Conservation (phyloP, 164 flowering plant species). For the Vitis cinerea region DNA sequence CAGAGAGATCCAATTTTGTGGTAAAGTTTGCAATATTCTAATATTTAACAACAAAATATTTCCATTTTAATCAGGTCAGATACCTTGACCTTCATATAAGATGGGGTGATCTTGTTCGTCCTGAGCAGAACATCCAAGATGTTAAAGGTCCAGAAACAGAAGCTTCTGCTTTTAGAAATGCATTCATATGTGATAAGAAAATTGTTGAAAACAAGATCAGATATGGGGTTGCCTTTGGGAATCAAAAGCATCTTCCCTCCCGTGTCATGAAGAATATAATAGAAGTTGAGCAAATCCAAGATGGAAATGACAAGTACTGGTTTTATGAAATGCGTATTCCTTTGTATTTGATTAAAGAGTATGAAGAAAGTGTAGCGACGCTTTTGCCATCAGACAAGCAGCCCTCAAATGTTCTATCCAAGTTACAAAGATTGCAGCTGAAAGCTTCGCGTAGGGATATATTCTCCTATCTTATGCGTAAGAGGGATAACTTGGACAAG, state of each 20-base stretch:
- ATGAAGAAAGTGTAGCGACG: constrained; percentile 45
- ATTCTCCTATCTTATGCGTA: constrained; percentile 57
- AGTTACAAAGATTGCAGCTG: constrained; percentile 48
- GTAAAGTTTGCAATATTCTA: not conserved
- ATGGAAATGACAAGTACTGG: constrained; percentile 75
- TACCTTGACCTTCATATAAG: constrained; percentile 74
- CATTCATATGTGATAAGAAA: constrained; percentile 62
- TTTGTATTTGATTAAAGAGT: constrained; percentile 81
- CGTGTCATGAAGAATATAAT: constrained; percentile 77
- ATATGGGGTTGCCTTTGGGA: constrained; percentile 72
- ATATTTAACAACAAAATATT: constrained; percentile 9
- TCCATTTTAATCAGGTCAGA: constrained; percentile 68
- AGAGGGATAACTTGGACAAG: constrained; percentile 47
- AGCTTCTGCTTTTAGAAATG: constrained; percentile 84
- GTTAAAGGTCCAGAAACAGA: constrained; percentile 77
- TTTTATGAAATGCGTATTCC: constrained; percentile 76
- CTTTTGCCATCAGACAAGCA: constrained; percentile 23
- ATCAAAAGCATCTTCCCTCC: constrained; percentile 86
- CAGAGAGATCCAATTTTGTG: not conserved
- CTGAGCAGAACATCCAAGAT: constrained; percentile 70
- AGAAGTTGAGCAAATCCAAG: constrained; percentile 53
- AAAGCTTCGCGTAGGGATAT: constrained; percentile 57
- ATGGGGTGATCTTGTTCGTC: constrained; percentile 87
- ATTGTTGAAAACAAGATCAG: constrained; percentile 45
- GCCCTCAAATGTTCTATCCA: constrained; percentile 25